Evolutionary conservation across 176 grass and related monocot species (phyloP).

Genomic region (Hordeum vulgare): MorexV3_pseudomolecules_assembly NC_058519.1:463907165-463907664

Average conservation of each 20-base stretch:
- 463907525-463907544: neutral
- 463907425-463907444: neutral
- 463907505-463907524: neutral
- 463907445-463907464: neutral
- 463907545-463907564: neutral
- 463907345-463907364: neutral
- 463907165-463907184: neutral
- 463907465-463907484: neutral
- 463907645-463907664: neutral
- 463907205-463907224: slow-evolving; percentile 1
- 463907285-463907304: neutral
- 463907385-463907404: neutral
- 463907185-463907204: neutral
- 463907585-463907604: neutral
- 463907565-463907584: neutral
- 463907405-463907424: neutral
- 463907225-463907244: neutral
- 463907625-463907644: neutral
- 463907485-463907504: neutral
- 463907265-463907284: neutral
- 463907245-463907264: neutral
- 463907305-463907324: neutral
- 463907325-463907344: neutral
- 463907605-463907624: neutral
- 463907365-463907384: neutral